phyloP scores from a whole-genome alignment of 2,329 filamentous ascomycete species.

The Colletotrichum brevisporum region DNA sequence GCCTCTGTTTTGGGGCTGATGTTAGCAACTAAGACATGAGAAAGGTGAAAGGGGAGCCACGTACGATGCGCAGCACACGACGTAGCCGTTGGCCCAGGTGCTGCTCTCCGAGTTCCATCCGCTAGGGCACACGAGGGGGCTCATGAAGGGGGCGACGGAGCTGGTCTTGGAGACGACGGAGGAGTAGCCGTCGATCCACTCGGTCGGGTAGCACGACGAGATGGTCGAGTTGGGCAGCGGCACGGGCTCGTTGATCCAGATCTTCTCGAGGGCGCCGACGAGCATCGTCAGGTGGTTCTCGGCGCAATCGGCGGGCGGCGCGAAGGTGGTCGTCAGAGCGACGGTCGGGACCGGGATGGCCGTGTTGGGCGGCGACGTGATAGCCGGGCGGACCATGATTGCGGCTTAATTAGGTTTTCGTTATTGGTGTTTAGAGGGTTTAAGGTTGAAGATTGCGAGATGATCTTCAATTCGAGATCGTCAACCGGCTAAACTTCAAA shows the following conservation, averaged over 20 bases:
- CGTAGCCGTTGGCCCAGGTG: constrained; percentile 36
- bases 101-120: constrained; percentile 37
- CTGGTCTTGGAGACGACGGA: constrained; percentile 33
- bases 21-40: neutral
- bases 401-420: neutral
- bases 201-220: constrained; percentile 33
- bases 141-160: constrained; percentile 37
- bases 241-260: constrained; percentile 38
- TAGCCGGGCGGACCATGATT: neutral
- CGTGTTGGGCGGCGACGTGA: neutral
- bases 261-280: constrained; percentile 38
- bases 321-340: constrained; percentile 36
- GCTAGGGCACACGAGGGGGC: constrained; percentile 32
- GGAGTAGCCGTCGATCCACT: constrained; percentile 32
- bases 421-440: neutral
- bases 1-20: neutral
- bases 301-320: constrained; percentile 29
- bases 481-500: neutral
- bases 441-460: neutral
- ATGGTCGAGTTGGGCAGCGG: constrained; percentile 34
- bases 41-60: neutral
- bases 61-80: constrained; percentile 35
- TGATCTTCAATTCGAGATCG: neutral
- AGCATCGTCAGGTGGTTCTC: constrained; percentile 38
- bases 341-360: constrained; percentile 3